Evolutionary conservation across 2,329 filamentous ascomycete species (phyloP).

Genomic region (Xylariaceae sp.): DNA sequence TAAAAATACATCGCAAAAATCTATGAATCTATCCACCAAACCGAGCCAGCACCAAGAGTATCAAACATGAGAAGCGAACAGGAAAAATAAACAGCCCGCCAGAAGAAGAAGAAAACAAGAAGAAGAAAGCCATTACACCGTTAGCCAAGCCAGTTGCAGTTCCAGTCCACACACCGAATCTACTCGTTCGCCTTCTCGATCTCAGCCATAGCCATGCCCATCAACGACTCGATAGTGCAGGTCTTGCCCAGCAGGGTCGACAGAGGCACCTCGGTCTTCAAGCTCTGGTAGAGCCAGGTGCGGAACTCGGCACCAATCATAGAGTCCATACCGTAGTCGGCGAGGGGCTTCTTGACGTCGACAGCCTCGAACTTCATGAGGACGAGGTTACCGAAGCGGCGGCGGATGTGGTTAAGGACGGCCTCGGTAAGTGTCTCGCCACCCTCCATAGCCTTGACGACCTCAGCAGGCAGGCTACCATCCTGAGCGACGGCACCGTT

Average conservation of each 20-base stretch:
- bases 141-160: no score
- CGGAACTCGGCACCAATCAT: slow-evolving; percentile 34
- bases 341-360: slow-evolving; percentile 13
- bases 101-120: no score
- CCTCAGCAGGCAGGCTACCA: not conserved
- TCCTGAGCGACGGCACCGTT: not conserved
- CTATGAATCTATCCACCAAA: no score
- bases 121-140: no score
- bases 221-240: not conserved
- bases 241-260: slow-evolving; percentile 1
- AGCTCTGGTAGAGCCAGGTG: slow-evolving; percentile 30
- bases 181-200: not conserved
- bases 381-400: slow-evolving; percentile 15
- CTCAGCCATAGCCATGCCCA: not conserved
- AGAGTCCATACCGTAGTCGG: slow-evolving; percentile 30
- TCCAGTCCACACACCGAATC: not conserved
- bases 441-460: not conserved
- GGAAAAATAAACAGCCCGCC: no score
- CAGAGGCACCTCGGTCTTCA: slow-evolving; percentile 32
- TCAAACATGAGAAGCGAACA: no score
- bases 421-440: slow-evolving; percentile 8
- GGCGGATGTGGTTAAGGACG: slow-evolving; percentile 3
- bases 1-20: no score
- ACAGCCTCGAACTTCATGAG: slow-evolving; percentile 13
- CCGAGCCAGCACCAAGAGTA: no score